Evolutionary conservation across 2,329 filamentous ascomycete genomes (phyloP).

Genomic region (Chrysoporthe cubensis): DNA sequence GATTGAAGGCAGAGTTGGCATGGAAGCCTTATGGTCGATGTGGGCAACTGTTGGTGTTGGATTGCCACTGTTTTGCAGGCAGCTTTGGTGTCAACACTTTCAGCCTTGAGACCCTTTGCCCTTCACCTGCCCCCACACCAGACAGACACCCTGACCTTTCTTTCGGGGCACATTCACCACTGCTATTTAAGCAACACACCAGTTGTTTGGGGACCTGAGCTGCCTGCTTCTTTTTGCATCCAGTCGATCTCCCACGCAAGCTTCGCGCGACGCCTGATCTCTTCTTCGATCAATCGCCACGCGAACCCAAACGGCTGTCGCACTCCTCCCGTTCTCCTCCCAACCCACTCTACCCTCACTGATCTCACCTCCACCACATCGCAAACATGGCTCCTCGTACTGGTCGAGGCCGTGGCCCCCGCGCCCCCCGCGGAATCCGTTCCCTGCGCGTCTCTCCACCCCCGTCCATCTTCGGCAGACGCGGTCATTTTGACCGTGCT

Average conservation of each 20-base stretch:
- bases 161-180: not conserved
- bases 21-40: not conserved
- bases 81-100: not conserved
- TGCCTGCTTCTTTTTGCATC: not conserved
- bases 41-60: not conserved
- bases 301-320: not conserved
- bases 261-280: not conserved
- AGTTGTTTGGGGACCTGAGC: not conserved
- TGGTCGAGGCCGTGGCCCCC: not conserved
- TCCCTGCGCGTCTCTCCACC: not conserved
- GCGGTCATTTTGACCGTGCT: slow-evolving; percentile 15
- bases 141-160: not conserved
- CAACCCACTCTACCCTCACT: not conserved
- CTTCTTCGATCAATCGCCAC: not conserved
- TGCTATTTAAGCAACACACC: not conserved
- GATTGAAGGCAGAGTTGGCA: not conserved
- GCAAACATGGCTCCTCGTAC: slow-evolving; percentile 5
- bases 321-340: not conserved
- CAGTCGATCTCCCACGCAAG: not conserved
- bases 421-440: not conserved
- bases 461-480: not conserved
- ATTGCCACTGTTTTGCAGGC: not conserved
- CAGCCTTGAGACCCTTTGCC: not conserved
- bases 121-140: not conserved
- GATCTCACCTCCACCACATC: not conserved